Evolutionary conservation across 2,329 filamentous ascomycete genomes (phyloP).

Genomic region (Trichophyton benhamiae): DNA sequence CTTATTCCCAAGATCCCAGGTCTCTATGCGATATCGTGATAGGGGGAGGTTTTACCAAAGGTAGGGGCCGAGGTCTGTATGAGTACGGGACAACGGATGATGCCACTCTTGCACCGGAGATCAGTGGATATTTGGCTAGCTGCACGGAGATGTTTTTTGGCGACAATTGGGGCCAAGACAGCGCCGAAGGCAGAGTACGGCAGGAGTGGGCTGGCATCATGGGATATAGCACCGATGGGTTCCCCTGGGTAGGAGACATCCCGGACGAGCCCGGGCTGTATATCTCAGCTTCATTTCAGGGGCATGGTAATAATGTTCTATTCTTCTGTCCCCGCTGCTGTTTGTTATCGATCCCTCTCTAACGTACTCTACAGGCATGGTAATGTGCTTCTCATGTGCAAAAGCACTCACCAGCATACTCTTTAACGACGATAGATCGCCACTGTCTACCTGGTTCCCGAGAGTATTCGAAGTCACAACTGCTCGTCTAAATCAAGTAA

Average conservation of each 20-base stretch:
- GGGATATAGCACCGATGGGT: conserved; percentile 43
- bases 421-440: conserved; percentile 11
- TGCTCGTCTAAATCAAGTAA: not conserved
- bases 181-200: conserved; percentile 33
- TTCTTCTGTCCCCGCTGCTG: not conserved
- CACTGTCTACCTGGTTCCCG: conserved; percentile 12
- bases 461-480: conserved; percentile 9
- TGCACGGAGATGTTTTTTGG: conserved; percentile 23
- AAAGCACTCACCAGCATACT: conserved; percentile 12
- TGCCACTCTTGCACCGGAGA: conserved; percentile 10
- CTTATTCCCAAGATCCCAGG: conserved; percentile 14
- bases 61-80: conserved; percentile 13
- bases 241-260: conserved; percentile 42
- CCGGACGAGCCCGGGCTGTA: conserved; percentile 13
- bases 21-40: conserved; percentile 15
- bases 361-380: conserved; percentile 10
- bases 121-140: conserved; percentile 18
- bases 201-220: conserved; percentile 46
- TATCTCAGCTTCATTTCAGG: conserved; percentile 14
- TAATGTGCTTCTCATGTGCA: conserved; percentile 11
- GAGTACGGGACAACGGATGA: conserved; percentile 18
- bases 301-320: conserved; percentile 10
- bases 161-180: conserved; percentile 34
- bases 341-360: not conserved
- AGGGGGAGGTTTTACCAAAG: conserved; percentile 17